phyloP scores from a whole-genome alignment of 805 yeast genomes.

The Candida verbasci region DNA sequence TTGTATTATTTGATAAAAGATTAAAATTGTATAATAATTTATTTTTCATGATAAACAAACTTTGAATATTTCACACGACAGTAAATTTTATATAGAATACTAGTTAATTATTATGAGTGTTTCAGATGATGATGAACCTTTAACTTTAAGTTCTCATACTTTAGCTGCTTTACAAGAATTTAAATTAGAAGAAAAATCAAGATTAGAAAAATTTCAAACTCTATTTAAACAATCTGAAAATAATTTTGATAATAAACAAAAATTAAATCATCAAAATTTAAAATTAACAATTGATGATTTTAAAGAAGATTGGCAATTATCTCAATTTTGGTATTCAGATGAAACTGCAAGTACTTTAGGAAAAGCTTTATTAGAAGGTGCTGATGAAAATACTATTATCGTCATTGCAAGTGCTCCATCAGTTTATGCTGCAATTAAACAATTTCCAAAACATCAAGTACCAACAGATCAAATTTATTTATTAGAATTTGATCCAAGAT shows the following conservation, averaged over 20 bases:
- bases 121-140: conserved; percentile 41
- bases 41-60: too few species aligned
- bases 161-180: conserved; percentile 62
- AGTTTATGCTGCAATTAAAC: conserved; percentile 75
- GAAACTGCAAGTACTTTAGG: conserved; percentile 67
- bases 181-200: conserved; percentile 54
- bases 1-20: too few species aligned
- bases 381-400: conserved; percentile 64
- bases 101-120: conserved; percentile 24
- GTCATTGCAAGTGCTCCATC: conserved; percentile 88
- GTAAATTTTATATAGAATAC: too few species aligned
- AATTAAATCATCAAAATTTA: conserved; percentile 7
- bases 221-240: conserved; percentile 57
- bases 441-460: conserved; percentile 41
- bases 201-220: conserved; percentile 52
- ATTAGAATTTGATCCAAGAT: conserved; percentile 76
- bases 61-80: too few species aligned
- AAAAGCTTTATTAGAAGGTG: conserved; percentile 70
- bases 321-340: conserved; percentile 88
- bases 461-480: conserved; percentile 72
- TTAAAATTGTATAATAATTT: too few species aligned
- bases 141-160: conserved; percentile 45
- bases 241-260: conserved; percentile 34
- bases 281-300: conserved; percentile 60
- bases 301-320: conserved; percentile 90